These are phyloP conservation scores for Neurospora sp. DNA, from an alignment of 495 filamentous ascomycete species.

Conservation along the genomic window DNA sequence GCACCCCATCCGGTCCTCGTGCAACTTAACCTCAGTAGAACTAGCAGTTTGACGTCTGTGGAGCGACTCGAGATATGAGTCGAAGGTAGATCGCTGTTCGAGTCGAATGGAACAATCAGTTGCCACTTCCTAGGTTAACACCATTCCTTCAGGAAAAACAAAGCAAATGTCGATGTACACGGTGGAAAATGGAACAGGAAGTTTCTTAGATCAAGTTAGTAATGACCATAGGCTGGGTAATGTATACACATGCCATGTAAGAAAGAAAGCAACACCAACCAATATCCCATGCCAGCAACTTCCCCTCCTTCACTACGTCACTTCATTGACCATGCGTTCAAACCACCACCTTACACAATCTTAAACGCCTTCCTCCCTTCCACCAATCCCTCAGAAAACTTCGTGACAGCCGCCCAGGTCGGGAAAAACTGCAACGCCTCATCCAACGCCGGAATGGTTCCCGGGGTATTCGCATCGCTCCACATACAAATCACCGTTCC, in stretches of 20 bases:
- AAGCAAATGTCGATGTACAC: neutral
- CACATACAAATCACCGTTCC: conserved; percentile 74
- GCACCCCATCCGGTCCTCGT: neutral
- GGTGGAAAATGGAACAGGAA: neutral
- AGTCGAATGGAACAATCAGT: neutral
- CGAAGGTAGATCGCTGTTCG: neutral
- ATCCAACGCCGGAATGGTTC: conserved; percentile 74
- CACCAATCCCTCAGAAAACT: conserved; percentile 68
- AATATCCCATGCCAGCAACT: neutral
- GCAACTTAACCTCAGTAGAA: neutral
- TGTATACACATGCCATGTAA: neutral
- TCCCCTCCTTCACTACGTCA: neutral
- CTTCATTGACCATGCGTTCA: neutral
- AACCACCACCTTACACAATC: conserved; percentile 7
- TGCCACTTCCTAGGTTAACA: neutral
- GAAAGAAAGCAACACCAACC: neutral
- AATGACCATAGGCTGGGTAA: neutral
- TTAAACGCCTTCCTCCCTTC: conserved; percentile 49
- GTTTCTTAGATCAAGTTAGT: neutral
- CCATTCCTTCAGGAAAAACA: neutral
- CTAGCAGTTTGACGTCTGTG: neutral
- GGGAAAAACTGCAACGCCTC: conserved; percentile 70
- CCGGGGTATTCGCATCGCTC: conserved; percentile 69
- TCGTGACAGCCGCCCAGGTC: conserved; percentile 65
- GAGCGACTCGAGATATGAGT: neutral